A percentile compares a stretch with the other conserved stretches of the same genome.
phyloP scores from a whole-genome alignment of 2,329 filamentous ascomycete species.

The Aspergillus sp. region DNA sequence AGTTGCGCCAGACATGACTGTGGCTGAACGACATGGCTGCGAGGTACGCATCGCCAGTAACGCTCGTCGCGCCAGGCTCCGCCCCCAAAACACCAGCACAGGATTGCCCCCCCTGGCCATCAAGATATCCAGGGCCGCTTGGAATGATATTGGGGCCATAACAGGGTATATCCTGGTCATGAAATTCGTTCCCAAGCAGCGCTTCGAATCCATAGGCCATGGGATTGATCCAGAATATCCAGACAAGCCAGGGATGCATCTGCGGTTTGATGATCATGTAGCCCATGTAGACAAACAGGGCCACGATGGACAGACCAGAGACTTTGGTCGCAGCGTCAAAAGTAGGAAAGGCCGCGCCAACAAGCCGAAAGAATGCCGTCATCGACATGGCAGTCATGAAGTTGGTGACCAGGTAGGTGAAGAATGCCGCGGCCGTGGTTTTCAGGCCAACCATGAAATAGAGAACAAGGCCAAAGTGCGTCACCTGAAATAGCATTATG shows the following conservation, averaged over 20 bases:
- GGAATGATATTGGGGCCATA: slow-evolving; percentile 36
- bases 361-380: slow-evolving; percentile 59
- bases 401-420: slow-evolving; percentile 62
- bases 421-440: slow-evolving; percentile 58
- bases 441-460: slow-evolving; percentile 67
- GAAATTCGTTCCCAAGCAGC: slow-evolving; percentile 37
- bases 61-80: slow-evolving; percentile 48
- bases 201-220: slow-evolving; percentile 39
- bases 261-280: slow-evolving; percentile 47
- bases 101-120: slow-evolving; percentile 34
- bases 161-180: slow-evolving; percentile 33
- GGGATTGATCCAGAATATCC: slow-evolving; percentile 37
- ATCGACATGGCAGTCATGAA: slow-evolving; percentile 52
- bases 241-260: slow-evolving; percentile 57
- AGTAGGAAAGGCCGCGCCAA: slow-evolving; percentile 58
- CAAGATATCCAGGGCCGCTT: slow-evolving; percentile 31
- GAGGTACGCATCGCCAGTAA: slow-evolving; percentile 63
- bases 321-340: slow-evolving; percentile 63
- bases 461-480: slow-evolving; percentile 59
- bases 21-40: slow-evolving; percentile 51
- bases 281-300: slow-evolving; percentile 40
- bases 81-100: slow-evolving; percentile 64
- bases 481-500: slow-evolving; percentile 62
- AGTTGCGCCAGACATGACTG: slow-evolving; percentile 60
- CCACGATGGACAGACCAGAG: slow-evolving; percentile 36